Evolutionary conservation across 1,139 yeast genomes (phyloP).

Genomic region (Pichia sp.): DNA sequence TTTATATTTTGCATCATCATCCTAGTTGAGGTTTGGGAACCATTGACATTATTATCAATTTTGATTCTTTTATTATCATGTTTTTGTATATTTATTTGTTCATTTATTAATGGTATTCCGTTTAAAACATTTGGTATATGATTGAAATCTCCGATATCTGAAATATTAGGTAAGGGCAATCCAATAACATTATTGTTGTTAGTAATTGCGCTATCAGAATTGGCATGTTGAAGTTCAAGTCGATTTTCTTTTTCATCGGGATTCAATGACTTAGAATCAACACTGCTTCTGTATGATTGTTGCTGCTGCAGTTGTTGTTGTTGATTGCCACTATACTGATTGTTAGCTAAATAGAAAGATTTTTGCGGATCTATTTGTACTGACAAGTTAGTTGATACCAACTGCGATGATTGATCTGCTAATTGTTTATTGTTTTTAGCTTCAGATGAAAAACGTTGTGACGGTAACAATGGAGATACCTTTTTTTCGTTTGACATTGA

Average conservation of each 20-base stretch:
- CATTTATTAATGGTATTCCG: background rate
- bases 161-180: background rate
- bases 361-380: conserved; percentile 8
- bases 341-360: conserved; percentile 15
- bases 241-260: background rate
- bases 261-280: background rate
- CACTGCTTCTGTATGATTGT: background rate
- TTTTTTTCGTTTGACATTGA: background rate
- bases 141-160: background rate
- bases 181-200: background rate
- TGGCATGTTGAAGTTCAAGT: background rate
- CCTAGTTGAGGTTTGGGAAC: background rate
- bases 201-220: background rate
- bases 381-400: background rate
- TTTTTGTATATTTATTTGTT: background rate
- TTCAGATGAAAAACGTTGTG: background rate
- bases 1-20: background rate
- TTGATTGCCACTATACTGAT: conserved; percentile 13
- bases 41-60: background rate
- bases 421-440: background rate
- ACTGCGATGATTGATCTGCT: background rate
- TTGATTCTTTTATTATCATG: background rate
- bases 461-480: conserved; percentile 5
- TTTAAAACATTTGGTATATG: background rate
- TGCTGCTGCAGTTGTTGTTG: background rate